A percentile compares a stretch with the other conserved stretches of the same genome.
phyloP scores from a whole-genome alignment of 1,139 yeast genomes.

The Candida pseudocylindracea region DNA sequence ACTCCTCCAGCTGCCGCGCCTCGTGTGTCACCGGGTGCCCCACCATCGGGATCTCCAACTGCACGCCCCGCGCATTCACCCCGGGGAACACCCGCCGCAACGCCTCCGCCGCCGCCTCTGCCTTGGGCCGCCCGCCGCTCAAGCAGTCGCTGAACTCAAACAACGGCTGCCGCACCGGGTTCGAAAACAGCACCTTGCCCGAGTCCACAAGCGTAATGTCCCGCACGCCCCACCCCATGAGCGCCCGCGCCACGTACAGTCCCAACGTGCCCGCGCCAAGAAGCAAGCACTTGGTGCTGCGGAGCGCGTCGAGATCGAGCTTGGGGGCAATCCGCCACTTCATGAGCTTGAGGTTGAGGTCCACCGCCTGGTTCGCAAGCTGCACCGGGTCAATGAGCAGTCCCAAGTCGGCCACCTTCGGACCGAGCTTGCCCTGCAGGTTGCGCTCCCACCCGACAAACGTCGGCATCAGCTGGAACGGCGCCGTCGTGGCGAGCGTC shows the following conservation, averaged over 20 bases:
- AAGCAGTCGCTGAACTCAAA: slow-evolving; percentile 58
- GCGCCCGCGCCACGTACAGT: slow-evolving; percentile 65
- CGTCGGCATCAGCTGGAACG: slow-evolving; percentile 9
- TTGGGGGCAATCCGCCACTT: slow-evolving; percentile 90
- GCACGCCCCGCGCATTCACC: slow-evolving; percentile 36
- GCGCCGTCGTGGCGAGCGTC: slow-evolving; percentile 3
- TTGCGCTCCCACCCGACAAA: slow-evolving; percentile 86
- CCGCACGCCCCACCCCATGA: slow-evolving; percentile 88
- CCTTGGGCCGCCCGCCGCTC: slow-evolving; percentile 45
- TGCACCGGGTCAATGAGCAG: slow-evolving; percentile 58
- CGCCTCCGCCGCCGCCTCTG: slow-evolving; percentile 53
- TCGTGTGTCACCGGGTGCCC: slow-evolving; percentile 50
- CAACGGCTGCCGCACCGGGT: slow-evolving; percentile 88
- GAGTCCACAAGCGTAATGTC: slow-evolving; percentile 75
- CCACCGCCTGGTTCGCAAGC: slow-evolving; percentile 81
- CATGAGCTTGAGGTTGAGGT: slow-evolving; percentile 76
- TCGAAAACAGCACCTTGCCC: slow-evolving; percentile 73
- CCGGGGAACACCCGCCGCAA: slow-evolving; percentile 59
- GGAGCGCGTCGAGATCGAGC: slow-evolving; percentile 42
- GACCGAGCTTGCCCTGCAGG: slow-evolving; percentile 45
- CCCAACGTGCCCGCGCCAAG: slow-evolving; percentile 98
- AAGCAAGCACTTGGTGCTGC: slow-evolving; percentile 38
- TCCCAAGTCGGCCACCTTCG: slow-evolving; percentile 68
- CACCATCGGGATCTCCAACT: slow-evolving; percentile 78
- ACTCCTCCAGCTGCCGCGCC: slow-evolving; percentile 28